Conservation (phyloP, 345 rosid species). For the Gynandropsis gynandra region DNA sequence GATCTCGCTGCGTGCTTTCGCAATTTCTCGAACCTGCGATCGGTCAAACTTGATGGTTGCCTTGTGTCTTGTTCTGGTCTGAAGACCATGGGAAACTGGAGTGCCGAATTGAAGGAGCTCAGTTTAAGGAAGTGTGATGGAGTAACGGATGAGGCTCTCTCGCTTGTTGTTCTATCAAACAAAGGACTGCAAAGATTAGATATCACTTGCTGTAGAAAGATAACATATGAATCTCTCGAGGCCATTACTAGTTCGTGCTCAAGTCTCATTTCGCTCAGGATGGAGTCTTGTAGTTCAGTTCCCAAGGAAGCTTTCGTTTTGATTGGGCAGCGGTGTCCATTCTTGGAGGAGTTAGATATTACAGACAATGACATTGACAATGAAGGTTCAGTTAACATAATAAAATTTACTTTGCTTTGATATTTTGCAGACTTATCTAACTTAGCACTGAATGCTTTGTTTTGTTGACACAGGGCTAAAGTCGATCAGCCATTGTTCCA, state of each 20-base stretch:
- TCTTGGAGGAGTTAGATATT: constrained; percentile 26
- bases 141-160: constrained; percentile 23
- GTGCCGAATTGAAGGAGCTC: constrained; percentile 18
- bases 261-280: constrained; percentile 21
- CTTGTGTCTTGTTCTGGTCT: constrained; percentile 18
- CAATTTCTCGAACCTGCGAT: constrained; percentile 17
- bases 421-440: constrained; percentile 2
- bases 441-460: background rate
- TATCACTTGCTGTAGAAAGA: constrained; percentile 28
- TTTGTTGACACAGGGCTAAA: constrained; percentile 17
- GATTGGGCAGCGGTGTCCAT: constrained; percentile 21
- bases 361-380: constrained; percentile 22
- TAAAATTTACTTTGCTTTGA: no score
- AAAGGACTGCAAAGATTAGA: constrained; percentile 17
- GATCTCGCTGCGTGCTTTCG: constrained; percentile 20
- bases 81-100: constrained; percentile 20
- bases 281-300: constrained; percentile 27
- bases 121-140: constrained; percentile 27
- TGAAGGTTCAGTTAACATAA: constrained; percentile 6
- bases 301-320: constrained; percentile 23
- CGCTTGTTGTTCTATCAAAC: constrained; percentile 16
- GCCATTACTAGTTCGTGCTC: constrained; percentile 21
- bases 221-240: constrained; percentile 21
- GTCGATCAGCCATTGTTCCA: constrained; percentile 20
- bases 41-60: constrained; percentile 24